Evolutionary conservation across 2,329 filamentous ascomycete species (phyloP).

Genomic region (Pseudocercospora fuligena): DNA sequence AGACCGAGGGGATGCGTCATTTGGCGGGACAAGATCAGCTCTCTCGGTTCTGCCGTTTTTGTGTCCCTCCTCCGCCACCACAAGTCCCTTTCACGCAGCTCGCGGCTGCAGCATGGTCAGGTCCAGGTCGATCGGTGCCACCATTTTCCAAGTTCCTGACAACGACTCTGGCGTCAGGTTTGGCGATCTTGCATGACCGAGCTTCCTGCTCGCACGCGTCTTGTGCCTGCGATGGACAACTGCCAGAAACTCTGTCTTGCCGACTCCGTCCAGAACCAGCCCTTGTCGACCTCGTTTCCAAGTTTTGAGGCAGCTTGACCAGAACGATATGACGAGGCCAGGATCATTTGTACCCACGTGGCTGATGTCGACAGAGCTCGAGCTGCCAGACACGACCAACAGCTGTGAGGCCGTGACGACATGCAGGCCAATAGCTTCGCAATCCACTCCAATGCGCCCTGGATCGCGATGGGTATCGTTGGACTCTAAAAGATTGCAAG

Average conservation of each 20-base stretch:
- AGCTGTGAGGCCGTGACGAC: conserved; percentile 7
- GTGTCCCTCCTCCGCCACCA: conserved; percentile 1
- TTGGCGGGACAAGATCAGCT: no score
- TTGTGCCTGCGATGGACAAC: neutral
- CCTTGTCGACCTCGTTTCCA: neutral
- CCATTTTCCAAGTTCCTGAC: neutral
- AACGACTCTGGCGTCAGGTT: conserved; percentile 5
- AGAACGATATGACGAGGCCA: conserved; percentile 7
- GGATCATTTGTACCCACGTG: conserved; percentile 6
- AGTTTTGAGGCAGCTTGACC: neutral
- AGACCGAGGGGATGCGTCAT: neutral
- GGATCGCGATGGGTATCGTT: neutral
- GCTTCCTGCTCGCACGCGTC: neutral
- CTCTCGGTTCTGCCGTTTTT: no score
- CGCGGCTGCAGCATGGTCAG: neutral
- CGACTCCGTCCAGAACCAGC: conserved; percentile 2
- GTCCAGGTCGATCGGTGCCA: conserved; percentile 2
- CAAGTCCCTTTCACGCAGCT: neutral
- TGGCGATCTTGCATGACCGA: conserved; percentile 1
- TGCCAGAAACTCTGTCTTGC: conserved; percentile 1
- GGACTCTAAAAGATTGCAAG: conserved; percentile 4
- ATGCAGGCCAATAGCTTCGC: conserved; percentile 7
- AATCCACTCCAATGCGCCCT: neutral
- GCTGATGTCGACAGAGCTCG: conserved; percentile 1
- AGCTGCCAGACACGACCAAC: neutral